Evolutionary conservation across 2,329 filamentous ascomycete genomes (phyloP).

Genomic region (Talaromyces pinophilus): DNA sequence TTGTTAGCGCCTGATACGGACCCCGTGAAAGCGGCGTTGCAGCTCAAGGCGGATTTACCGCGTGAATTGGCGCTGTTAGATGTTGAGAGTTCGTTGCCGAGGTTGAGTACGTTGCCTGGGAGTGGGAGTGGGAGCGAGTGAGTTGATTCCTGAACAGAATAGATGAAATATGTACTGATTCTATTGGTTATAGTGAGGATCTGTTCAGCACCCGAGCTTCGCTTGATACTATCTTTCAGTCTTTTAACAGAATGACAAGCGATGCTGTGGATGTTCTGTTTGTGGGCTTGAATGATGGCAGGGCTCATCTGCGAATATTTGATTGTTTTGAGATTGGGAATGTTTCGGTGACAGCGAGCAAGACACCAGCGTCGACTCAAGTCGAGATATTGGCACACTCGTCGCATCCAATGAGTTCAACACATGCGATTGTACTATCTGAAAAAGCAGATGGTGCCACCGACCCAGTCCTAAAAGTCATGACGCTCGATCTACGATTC

Average conservation of each 20-base stretch:
- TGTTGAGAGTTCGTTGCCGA: conserved; percentile 73
- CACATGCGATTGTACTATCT: conserved; percentile 67
- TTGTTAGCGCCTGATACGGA: conserved; percentile 43
- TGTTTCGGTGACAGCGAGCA: conserved; percentile 34
- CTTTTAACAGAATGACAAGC: conserved; percentile 63
- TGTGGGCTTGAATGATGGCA: conserved; percentile 69
- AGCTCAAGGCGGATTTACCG: conserved; percentile 62
- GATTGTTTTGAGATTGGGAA: conserved; percentile 78
- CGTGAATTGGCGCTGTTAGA: conserved; percentile 73
- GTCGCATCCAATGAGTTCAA: conserved; percentile 72
- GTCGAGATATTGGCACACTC: conserved; percentile 60
- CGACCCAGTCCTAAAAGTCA: conserved; percentile 50
- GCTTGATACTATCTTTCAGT: conserved; percentile 69
- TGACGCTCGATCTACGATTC: conserved; percentile 81
- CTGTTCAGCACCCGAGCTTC: conserved; percentile 70
- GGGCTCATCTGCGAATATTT: conserved; percentile 77
- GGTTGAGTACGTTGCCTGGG: conserved; percentile 70
- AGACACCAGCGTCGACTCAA: conserved; percentile 32
- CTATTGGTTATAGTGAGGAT: conserved; percentile 43
- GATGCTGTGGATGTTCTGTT: conserved; percentile 79
- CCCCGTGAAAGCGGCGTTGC: conserved; percentile 37
- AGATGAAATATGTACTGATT: background rate
- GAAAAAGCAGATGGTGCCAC: conserved; percentile 30
- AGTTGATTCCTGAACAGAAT: conserved; percentile 3
- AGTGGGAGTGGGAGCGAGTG: conserved; percentile 63